Evolutionary conservation across 2,329 filamentous ascomycete species (phyloP).

Genomic region (Magnaporthales sp.): DNA sequence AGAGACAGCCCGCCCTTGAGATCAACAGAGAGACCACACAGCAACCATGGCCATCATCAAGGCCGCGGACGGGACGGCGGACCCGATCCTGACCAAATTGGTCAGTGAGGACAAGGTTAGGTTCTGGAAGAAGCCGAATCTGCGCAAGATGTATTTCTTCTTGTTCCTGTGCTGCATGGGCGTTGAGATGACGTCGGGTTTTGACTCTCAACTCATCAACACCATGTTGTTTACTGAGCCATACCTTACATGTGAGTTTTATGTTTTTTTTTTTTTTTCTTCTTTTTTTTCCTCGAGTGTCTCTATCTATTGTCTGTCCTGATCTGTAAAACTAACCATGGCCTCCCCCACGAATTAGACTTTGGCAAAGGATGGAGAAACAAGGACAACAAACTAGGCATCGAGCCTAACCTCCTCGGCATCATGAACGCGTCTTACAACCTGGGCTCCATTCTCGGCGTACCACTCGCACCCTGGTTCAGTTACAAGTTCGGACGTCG

Average conservation of each 20-base stretch:
- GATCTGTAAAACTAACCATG: neutral
- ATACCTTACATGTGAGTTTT: constrained; percentile 23
- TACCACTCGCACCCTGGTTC: constrained; percentile 22
- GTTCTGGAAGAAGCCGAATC: constrained; percentile 15
- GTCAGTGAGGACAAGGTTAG: constrained; percentile 10
- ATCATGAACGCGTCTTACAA: constrained; percentile 25
- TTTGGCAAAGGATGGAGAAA: constrained; percentile 1
- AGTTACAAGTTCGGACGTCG: constrained; percentile 40
- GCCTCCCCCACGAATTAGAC: neutral
- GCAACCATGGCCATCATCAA: constrained; percentile 17
- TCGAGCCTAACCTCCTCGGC: constrained; percentile 1
- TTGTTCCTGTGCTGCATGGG: constrained; percentile 28
- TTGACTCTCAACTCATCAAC: constrained; percentile 15
- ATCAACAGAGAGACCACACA: constrained; percentile 10
- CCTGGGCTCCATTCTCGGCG: constrained; percentile 12
- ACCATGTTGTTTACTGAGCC: constrained; percentile 21
- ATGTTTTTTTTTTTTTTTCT: neutral
- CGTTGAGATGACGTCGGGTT: constrained; percentile 14
- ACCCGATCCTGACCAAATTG: constrained; percentile 27
- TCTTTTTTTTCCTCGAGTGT: neutral
- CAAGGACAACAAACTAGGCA: neutral
- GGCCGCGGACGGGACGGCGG: neutral
- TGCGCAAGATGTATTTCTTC: constrained; percentile 24
- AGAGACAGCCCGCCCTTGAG: neutral
- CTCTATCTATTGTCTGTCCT: too few species aligned